These are phyloP conservation scores for Clitopilus passeckerianus DNA, from an alignment of 768 basidiomycete species.

Conservation along the genomic window DNA sequence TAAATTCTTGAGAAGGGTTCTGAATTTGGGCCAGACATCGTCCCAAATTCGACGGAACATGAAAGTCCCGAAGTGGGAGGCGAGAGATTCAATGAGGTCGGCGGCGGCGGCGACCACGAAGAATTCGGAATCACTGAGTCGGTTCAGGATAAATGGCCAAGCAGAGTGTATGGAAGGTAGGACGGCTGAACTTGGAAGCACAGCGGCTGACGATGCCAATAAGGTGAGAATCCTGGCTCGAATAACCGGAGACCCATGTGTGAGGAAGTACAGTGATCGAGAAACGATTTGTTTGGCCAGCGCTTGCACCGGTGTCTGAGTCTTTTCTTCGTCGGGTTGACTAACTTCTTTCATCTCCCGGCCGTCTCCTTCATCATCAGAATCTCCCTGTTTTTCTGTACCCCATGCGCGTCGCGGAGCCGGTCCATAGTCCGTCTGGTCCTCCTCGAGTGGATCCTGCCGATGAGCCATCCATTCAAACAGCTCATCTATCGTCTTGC, in stretches of 20 bases:
- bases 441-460: slow-evolving; percentile 25
- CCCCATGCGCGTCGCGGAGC: slow-evolving; percentile 60
- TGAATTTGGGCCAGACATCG: slow-evolving; percentile 89
- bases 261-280: slow-evolving; percentile 86
- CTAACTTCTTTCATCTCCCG: slow-evolving; percentile 17
- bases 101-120: slow-evolving; percentile 81
- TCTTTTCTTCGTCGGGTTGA: slow-evolving; percentile 38
- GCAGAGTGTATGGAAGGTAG: slow-evolving; percentile 82
- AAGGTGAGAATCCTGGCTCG: slow-evolving; percentile 79
- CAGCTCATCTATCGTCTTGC: slow-evolving; percentile 42
- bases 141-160: slow-evolving; percentile 93
- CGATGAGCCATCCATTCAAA: slow-evolving; percentile 62
- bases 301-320: slow-evolving; percentile 65
- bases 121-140: slow-evolving; percentile 66
- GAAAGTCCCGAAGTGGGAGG: slow-evolving; percentile 70
- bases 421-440: slow-evolving; percentile 50
- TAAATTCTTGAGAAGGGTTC: slow-evolving; percentile 50
- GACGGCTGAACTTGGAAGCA: slow-evolving; percentile 67
- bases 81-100: slow-evolving; percentile 66
- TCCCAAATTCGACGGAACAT: slow-evolving; percentile 87
- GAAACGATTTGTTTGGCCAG: slow-evolving; percentile 83
- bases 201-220: slow-evolving; percentile 67
- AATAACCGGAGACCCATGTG: slow-evolving; percentile 83
- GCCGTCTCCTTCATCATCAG: slow-evolving; percentile 12
- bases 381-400: slow-evolving; percentile 15